These are phyloP conservation scores for Phascolomyces articulosus DNA, from an alignment of 371 early-diverging fungal genomes.

Conservation along the genomic window DNA sequence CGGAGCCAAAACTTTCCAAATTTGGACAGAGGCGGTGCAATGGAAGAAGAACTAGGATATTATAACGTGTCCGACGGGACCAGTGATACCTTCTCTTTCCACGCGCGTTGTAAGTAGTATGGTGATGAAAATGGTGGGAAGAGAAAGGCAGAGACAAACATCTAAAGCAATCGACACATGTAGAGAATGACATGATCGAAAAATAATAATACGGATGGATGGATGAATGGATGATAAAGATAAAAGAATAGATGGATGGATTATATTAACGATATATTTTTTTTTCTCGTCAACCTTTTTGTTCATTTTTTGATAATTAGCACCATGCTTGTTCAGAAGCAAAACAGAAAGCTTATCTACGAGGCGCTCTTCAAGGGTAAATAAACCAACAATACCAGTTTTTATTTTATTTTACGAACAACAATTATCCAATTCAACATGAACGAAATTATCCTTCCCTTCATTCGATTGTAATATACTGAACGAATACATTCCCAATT, in stretches of 20 bases:
- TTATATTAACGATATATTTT: neutral
- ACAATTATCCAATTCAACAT: neutral
- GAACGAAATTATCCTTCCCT: neutral
- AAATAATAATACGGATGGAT: conserved; percentile 4
- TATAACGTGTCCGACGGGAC: too few relatives aligned
- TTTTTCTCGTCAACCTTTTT: conserved; percentile 3
- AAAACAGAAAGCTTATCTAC: conserved; percentile 95
- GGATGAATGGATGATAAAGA: neutral
- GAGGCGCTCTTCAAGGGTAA: conserved; percentile 89
- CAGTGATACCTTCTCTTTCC: neutral
- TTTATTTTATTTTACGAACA: too few relatives aligned
- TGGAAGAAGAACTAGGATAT: neutral
- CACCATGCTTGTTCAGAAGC: conserved; percentile 93
- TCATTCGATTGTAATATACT: too few relatives aligned
- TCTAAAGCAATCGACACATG: too few relatives aligned
- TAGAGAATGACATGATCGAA: neutral
- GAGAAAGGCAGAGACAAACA: neutral
- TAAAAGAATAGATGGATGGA: conserved; percentile 2
- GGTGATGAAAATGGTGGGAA: neutral
- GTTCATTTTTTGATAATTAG: neutral
- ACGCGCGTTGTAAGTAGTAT: conserved; percentile 5
- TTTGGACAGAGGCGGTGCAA: neutral
- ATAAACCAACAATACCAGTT: too few relatives aligned
- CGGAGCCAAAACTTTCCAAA: neutral
- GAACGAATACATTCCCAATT: neutral